Conservation (phyloP, 768 basidiomycete genomes). For the Erythrobasidium yunnanense region DNA sequence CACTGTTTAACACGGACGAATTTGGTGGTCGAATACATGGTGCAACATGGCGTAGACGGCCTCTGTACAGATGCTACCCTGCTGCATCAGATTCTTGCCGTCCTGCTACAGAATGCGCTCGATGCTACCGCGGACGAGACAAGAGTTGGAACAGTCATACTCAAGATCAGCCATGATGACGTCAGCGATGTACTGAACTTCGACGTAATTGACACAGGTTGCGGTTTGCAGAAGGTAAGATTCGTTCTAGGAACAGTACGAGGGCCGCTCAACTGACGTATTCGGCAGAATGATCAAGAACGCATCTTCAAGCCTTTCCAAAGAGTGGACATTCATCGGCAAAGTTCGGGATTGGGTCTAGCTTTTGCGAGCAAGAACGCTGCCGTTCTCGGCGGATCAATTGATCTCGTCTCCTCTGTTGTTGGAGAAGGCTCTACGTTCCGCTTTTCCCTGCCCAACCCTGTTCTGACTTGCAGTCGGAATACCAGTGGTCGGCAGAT, state of each 20-base stretch:
- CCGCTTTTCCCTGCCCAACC: background rate
- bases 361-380: background rate
- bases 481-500: too few relatives aligned
- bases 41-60: background rate
- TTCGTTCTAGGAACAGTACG: too few relatives aligned
- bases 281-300: background rate
- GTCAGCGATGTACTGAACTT: background rate
- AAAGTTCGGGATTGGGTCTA: background rate
- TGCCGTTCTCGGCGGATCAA: background rate
- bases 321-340: background rate
- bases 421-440: background rate
- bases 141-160: background rate
- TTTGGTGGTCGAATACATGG: background rate
- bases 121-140: slow-evolving; percentile 6
- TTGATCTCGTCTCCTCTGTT: background rate
- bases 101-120: slow-evolving; percentile 12
- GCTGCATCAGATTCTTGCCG: background rate
- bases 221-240: background rate
- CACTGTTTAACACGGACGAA: background rate
- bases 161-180: background rate
- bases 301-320: background rate
- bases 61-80: background rate
- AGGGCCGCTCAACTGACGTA: background rate
- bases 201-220: background rate
- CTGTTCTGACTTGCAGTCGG: background rate